phyloP scores from a whole-genome alignment of 805 yeast species.

The Pichia exigua region DNA sequence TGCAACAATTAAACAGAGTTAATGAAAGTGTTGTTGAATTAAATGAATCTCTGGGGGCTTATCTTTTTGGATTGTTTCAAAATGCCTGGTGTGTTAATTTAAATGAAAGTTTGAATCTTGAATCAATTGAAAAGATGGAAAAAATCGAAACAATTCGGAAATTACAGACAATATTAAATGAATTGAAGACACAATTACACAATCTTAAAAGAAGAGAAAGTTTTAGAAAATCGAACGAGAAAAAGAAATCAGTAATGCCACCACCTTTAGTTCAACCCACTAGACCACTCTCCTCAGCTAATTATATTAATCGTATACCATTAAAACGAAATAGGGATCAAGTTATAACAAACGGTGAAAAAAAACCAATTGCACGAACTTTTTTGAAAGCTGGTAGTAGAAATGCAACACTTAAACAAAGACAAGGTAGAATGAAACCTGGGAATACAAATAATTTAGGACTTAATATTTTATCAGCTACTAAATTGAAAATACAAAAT shows the following conservation, averaged over 20 bases:
- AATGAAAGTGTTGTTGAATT: constrained; percentile 58
- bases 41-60: constrained; percentile 67
- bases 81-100: constrained; percentile 88
- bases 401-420: background rate
- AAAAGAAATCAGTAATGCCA: constrained; percentile 15
- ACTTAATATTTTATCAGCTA: constrained; percentile 8
- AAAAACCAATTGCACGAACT: background rate
- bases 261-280: constrained; percentile 15
- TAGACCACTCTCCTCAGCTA: background rate
- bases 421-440: background rate
- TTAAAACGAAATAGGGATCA: background rate
- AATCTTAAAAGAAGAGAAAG: constrained; percentile 8
- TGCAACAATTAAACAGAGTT: constrained; percentile 47
- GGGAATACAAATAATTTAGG: background rate
- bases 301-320: background rate
- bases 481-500: constrained; percentile 1
- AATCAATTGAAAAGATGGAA: constrained; percentile 17
- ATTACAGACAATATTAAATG: constrained; percentile 9
- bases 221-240: constrained; percentile 1
- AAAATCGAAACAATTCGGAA: constrained; percentile 15
- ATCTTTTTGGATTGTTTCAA: constrained; percentile 71
- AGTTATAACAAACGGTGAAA: no score
- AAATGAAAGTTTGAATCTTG: constrained; percentile 24
- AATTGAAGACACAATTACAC: constrained; percentile 9
- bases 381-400: constrained; percentile 6